Base-by-base conservation (phyloP, 1,284 basidiomycete genomes). In the Tilletia setariae region DNA sequence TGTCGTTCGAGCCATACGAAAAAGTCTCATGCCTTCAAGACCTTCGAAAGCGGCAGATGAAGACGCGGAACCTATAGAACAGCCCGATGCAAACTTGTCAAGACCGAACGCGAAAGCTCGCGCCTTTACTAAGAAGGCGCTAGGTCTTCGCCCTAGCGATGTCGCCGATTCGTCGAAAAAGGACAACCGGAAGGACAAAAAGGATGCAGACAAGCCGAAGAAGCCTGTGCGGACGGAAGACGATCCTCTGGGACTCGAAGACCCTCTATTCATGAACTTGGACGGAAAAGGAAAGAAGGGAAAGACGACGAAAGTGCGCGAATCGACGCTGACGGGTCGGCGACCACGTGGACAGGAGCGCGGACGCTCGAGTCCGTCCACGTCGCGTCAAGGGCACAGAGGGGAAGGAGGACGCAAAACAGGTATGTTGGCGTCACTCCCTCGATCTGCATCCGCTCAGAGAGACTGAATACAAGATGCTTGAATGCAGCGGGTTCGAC, bases 261-360 rank as follows among this genome's bases (percentile, higher is more conserved):
- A 61, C 28, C 56, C 56, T 25, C 28, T 61, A 7, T 61, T 61
- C 28, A 61, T 40, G 30, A 53, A 53, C 23, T 15, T 53, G 51
- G 51, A 53, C 51, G 21, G 51, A 21, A 53, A 53, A 25, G 28
- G 28, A 28, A 53, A 53, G 16, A 53, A 53, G 21, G 35, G 35
- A 4, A 49, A 49, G 46, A 49, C 46, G 46, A 49, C 46, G 4
- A n/a, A 19, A 7, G 35, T 40, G 35, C 51, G 51, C 23, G 32
- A 61, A 2, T 61, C 56, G 28, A 61, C 56, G 16, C 15, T 61
- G 56, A 61, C 56, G 56, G 56, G 56, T 19, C 56, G 56, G 32
- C 56, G 56, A 19, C 16, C 56, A 15, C 56, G 56, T 0, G 56
- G 56, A 11, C 28, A 4, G 6, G 32, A 61, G 15, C 56, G 28